Evolutionary conservation across 495 filamentous ascomycete species (phyloP), one percentile per base, ranked within the genome.

Genomic region (Xylaria curta): DNA sequence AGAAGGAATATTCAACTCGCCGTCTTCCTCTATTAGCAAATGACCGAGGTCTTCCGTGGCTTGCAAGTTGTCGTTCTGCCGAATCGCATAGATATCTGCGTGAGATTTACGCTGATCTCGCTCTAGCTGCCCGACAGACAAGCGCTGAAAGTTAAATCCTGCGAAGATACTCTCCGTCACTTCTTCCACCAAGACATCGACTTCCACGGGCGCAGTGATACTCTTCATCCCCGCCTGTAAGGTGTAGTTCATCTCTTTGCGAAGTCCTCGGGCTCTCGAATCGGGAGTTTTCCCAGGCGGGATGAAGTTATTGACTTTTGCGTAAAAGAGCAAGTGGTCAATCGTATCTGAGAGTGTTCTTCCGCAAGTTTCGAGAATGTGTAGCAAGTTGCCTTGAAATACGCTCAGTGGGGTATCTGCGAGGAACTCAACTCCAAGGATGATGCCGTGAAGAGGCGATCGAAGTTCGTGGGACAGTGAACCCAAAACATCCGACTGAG

Each of bases 391-490:
- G 19, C 83, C 79, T 76, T 93, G 90, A 69, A 84, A 80, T 7
- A 78, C 75, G 44, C 86, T 81, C 8, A 89, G 78, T 10, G 80
- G 66, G 0, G 84, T 87, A 6, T 87, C 85, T 24, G 87, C 81
- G 12, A 94, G 75, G 66, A 95, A 89, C 74, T 95, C 92, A 3
- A 88, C 90, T 49, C 87, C 90, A 0, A 90, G 90, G 12, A 93
- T 78, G 46, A 94, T 92, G 0, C 92, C 92, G 72, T 94, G 91
- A 10, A 96, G 80, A 6, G 93, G 93, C 21, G 88, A 91, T 10
- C 93, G 86, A 26, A 95, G 83, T 76, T 96, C 93, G 76, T 96
- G 93, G 28, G 89, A 91, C 40, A 94, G 85, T 19, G 88, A 91
- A 0, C 89, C 89, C 38, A 94, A 87, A 68, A 93, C 89, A 72